These are phyloP conservation scores for Albugo laibachii DNA, from an alignment of 352 stramenopile genomes.

Conservation along the genomic window DNA sequence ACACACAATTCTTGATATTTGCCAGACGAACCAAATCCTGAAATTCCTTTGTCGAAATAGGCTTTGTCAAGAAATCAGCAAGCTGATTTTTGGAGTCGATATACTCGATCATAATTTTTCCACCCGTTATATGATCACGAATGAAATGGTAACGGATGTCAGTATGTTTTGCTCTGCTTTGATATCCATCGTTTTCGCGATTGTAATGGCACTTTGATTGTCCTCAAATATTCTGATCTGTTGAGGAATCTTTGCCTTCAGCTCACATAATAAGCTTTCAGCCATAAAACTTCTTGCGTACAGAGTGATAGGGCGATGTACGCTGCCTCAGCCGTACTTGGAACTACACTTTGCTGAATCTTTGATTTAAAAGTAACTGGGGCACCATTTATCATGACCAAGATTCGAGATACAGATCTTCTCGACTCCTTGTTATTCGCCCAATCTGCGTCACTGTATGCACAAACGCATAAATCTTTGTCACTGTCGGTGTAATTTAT, in stretches of 20 bases:
- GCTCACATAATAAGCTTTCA: neutral
- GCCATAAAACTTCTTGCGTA: neutral
- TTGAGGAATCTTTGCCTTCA: slow-evolving; percentile 5
- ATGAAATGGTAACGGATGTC: slow-evolving; percentile 3
- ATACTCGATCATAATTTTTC: neutral
- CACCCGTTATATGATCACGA: neutral
- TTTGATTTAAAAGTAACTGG: neutral
- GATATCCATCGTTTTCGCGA: neutral
- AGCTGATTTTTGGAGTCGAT: neutral
- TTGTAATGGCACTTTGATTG: neutral
- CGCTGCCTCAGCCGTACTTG: neutral
- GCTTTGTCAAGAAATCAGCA: neutral
- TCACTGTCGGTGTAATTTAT: neutral
- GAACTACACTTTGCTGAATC: neutral
- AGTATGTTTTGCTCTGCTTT: slow-evolving; percentile 1
- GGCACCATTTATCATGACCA: neutral
- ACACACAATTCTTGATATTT: no score
- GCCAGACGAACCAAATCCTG: neutral
- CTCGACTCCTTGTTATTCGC: neutral
- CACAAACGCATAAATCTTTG: neutral
- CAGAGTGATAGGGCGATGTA: neutral
- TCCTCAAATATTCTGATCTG: no score
- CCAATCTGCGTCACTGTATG: neutral
- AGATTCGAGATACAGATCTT: neutral
- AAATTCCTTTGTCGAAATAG: neutral